phyloP scores from a whole-genome alignment of 139 green algal species.

The Desmodesmus armatus region DNA sequence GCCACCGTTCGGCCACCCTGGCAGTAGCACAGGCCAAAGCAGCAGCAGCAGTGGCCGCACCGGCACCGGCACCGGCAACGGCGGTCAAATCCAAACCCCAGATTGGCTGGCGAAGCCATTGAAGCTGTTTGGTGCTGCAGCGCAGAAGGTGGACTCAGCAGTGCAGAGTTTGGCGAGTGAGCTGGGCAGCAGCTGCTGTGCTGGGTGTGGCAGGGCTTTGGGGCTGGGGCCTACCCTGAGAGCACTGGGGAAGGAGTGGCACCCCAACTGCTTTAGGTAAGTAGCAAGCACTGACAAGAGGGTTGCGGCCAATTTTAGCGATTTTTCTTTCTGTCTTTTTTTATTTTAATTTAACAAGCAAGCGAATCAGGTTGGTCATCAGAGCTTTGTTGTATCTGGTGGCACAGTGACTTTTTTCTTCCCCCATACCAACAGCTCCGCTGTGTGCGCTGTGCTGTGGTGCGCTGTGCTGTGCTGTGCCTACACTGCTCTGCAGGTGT shows the following conservation, averaged over 20 bases:
- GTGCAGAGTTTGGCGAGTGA: too few species aligned
- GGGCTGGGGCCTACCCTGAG: slow-evolving; percentile 31
- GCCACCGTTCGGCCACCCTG: background rate
- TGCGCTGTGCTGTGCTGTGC: too few species aligned
- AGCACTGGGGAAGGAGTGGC: slow-evolving; percentile 62
- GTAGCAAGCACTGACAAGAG: too few species aligned
- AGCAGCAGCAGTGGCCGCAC: slow-evolving; percentile 14
- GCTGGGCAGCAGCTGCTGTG: slow-evolving; percentile 45
- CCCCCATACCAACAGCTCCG: too few species aligned
- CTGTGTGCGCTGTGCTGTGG: too few species aligned
- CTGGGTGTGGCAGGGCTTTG: slow-evolving; percentile 50
- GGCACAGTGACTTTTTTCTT: too few species aligned
- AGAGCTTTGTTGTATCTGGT: too few species aligned
- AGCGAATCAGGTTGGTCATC: too few species aligned
- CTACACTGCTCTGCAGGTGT: slow-evolving; percentile 65
- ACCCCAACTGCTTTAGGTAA: slow-evolving; percentile 57
- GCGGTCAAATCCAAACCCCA: too few species aligned
- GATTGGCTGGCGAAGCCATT: slow-evolving; percentile 15
- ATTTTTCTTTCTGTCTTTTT: too few species aligned
- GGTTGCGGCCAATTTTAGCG: too few species aligned
- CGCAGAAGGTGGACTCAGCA: background rate
- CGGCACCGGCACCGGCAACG: background rate
- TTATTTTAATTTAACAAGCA: too few species aligned
- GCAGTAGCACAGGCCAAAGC: background rate
- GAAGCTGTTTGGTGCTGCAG: background rate